Evolutionary conservation across 768 basidiomycete species (phyloP).

Genomic region (Pleurotus cornucopiae): DNA sequence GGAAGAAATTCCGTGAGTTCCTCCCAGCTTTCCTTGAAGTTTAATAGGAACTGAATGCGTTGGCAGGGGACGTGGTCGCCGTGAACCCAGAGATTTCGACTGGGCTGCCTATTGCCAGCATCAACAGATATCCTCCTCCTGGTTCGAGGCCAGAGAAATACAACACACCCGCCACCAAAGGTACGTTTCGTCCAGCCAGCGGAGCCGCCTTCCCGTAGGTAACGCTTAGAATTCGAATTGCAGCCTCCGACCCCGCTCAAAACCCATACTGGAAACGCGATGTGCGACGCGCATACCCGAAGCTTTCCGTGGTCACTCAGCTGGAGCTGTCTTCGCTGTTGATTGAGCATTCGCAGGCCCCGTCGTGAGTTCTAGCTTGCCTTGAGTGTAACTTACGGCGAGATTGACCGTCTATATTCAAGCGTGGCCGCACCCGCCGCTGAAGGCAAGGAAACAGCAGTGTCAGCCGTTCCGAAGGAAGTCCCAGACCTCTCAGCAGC

Average conservation of each 20-base stretch:
- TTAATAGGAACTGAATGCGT: conserved; percentile 1
- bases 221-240: neutral
- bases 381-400: too few relatives aligned
- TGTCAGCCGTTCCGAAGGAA: conserved; percentile 39
- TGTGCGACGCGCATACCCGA: conserved; percentile 89
- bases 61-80: conserved; percentile 72
- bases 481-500: conserved; percentile 66
- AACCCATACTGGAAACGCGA: conserved; percentile 97
- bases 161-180: conserved; percentile 85
- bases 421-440: conserved; percentile 52
- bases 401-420: neutral
- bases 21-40: neutral
- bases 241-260: conserved; percentile 82
- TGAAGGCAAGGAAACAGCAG: conserved; percentile 30
- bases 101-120: conserved; percentile 72
- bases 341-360: conserved; percentile 67
- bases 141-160: conserved; percentile 86
- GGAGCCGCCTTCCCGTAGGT: neutral
- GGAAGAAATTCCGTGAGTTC: conserved; percentile 89
- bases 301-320: conserved; percentile 86
- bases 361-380: conserved; percentile 47
- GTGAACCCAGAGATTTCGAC: conserved; percentile 90
- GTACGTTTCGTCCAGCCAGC: conserved; percentile 29
- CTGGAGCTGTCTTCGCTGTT: conserved; percentile 74
- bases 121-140: conserved; percentile 82